These are phyloP conservation scores for Sophora flavescens DNA, from an alignment of 306 rosid species.

Conservation along the genomic window DNA sequence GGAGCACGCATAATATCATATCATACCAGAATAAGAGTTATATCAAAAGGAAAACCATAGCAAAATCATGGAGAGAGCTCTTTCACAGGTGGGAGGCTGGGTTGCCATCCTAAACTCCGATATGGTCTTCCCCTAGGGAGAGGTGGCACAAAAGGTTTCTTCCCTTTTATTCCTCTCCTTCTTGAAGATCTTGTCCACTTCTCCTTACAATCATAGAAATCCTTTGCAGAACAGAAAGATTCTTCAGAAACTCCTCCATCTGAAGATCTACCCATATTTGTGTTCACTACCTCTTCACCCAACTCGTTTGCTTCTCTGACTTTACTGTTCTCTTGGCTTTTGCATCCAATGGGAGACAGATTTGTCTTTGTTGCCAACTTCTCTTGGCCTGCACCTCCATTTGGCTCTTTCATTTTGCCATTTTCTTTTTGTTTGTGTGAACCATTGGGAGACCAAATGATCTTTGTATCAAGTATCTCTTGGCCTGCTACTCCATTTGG, in stretches of 20 bases:
- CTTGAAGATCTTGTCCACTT: conserved; percentile 43
- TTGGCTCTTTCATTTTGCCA: conserved; percentile 31
- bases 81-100: conserved; percentile 74
- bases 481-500: conserved; percentile 17
- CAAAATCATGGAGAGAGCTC: conserved; percentile 79
- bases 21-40: conserved; percentile 20
- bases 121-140: conserved; percentile 57
- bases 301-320: neutral
- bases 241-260: conserved; percentile 47
- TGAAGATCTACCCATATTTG: conserved; percentile 8
- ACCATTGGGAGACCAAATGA: conserved; percentile 8
- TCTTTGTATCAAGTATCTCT: neutral
- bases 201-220: conserved; percentile 51
- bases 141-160: conserved; percentile 73
- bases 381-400: conserved; percentile 32
- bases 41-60: conserved; percentile 13
- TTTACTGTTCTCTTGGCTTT: conserved; percentile 1
- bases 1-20: conserved; percentile 15
- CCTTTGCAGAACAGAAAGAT: conserved; percentile 51
- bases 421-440: conserved; percentile 29
- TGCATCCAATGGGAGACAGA: neutral
- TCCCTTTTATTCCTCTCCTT: conserved; percentile 56
- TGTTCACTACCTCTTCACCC: conserved; percentile 34
- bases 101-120: conserved; percentile 69
- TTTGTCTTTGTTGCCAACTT: neutral